These are phyloP conservation scores for Fragaria vesca DNA, from an alignment of 306 rosid species.

Conservation along the genomic window DNA sequence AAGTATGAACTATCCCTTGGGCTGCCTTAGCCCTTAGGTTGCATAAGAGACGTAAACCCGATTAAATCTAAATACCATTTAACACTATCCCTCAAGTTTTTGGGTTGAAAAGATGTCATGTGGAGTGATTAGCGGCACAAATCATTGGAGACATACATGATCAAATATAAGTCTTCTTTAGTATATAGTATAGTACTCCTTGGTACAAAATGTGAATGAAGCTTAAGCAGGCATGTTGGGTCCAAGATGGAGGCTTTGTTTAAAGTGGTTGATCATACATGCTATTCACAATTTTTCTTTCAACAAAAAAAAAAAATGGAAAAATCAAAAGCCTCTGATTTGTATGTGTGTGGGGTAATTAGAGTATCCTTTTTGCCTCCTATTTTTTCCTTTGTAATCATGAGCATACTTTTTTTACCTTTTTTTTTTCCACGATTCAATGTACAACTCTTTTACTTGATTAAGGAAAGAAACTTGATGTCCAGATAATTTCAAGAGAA, in stretches of 20 bases:
- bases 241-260: conserved; percentile 79
- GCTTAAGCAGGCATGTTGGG: conserved; percentile 51
- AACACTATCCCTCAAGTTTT: conserved; percentile 12
- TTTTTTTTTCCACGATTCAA: conserved; percentile 34
- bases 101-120: conserved; percentile 41
- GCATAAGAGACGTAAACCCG: background rate
- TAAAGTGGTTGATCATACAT: conserved; percentile 53
- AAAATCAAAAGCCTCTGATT: conserved; percentile 58
- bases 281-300: background rate
- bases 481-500: too few relatives aligned
- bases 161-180: conserved; percentile 29
- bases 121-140: conserved; percentile 51
- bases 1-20: conserved; percentile 13
- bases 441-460: background rate
- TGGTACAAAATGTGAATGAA: conserved; percentile 24
- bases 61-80: background rate
- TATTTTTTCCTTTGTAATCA: conserved; percentile 67
- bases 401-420: conserved; percentile 31
- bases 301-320: conserved; percentile 5
- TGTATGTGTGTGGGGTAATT: conserved; percentile 71
- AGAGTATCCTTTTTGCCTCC: conserved; percentile 62
- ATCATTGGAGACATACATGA: conserved; percentile 16
- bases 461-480: background rate
- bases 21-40: conserved; percentile 6
- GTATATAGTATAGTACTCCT: conserved; percentile 14